Conservation (phyloP, 441 rosid species). For the Daphne laureola region DNA sequence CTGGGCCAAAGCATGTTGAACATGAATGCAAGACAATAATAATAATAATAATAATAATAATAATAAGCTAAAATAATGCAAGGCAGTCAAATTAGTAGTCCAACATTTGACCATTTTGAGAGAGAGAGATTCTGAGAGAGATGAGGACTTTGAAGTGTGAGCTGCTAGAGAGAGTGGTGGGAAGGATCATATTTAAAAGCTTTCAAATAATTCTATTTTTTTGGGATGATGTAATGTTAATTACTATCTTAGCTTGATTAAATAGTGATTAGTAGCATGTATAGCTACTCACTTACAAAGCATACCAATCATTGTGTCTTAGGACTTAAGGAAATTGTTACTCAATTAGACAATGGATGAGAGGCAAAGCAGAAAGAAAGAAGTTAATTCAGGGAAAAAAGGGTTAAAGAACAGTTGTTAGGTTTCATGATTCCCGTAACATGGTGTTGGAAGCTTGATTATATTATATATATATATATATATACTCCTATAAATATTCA, state of each 20-base stretch:
- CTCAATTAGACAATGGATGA: too few species aligned
- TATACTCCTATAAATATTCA: too few species aligned
- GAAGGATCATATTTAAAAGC: constrained; percentile 18
- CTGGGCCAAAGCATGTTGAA: constrained; percentile 17
- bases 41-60: too few species aligned
- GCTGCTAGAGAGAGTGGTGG: too few species aligned
- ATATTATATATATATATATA: too few species aligned
- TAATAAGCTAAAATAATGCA: constrained; percentile 20
- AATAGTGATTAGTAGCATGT: too few species aligned
- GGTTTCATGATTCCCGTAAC: constrained; percentile 43
- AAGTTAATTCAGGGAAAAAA: background rate
- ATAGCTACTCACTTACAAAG: too few species aligned
- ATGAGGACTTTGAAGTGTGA: background rate
- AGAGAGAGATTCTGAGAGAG: constrained; percentile 1
- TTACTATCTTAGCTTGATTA: too few species aligned
- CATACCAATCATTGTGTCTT: too few species aligned
- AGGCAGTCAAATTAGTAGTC: constrained; percentile 12
- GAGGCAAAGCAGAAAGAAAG: background rate
- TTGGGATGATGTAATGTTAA: too few species aligned
- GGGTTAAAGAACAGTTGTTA: constrained; percentile 16
- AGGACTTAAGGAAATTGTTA: background rate
- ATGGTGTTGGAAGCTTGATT: constrained; percentile 35
- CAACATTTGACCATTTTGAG: constrained; percentile 22
- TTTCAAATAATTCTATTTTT: background rate
- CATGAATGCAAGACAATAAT: constrained; percentile 14